Percentiles rank a stretch among this genome's conserved stretches.
Conservation (phyloP, 2,329 filamentous ascomycete genomes). For the Colletotrichum higginsianum region DNA sequence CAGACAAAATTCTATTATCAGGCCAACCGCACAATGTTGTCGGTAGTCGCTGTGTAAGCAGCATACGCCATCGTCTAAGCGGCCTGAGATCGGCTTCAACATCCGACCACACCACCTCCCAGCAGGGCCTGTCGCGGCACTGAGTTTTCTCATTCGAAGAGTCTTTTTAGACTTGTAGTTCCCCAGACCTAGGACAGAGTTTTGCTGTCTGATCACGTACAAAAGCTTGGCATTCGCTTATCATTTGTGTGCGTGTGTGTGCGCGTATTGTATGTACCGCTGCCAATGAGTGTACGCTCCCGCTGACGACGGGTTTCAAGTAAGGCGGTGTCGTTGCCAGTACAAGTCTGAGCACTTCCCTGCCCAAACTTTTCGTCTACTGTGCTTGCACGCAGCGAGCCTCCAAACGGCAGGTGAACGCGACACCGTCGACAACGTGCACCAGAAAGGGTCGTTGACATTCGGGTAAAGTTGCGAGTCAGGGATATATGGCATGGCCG, state of each 20-base stretch:
- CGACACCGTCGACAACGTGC: background rate
- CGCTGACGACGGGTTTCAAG: background rate
- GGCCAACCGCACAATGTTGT: constrained; percentile 13
- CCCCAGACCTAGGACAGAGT: background rate
- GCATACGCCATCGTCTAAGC: constrained; percentile 10
- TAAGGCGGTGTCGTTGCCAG: background rate
- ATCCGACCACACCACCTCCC: constrained; percentile 31
- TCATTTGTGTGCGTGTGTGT: background rate
- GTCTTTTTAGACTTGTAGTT: background rate
- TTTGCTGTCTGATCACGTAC: constrained; percentile 8
- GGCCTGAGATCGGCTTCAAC: constrained; percentile 15
- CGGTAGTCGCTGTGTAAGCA: background rate
- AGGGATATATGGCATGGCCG: background rate
- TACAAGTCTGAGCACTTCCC: background rate
- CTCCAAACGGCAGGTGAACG: background rate
- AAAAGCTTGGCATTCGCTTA: constrained; percentile 6
- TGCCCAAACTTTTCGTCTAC: background rate
- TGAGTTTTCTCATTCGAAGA: background rate
- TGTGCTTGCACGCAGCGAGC: background rate
- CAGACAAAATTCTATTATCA: background rate
- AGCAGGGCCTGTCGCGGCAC: background rate
- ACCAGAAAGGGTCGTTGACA: background rate
- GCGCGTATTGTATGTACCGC: background rate
- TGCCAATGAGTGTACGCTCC: background rate
- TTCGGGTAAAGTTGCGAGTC: constrained; percentile 25